These are phyloP conservation scores for Byssochlamys sp. DNA, from an alignment of 2,329 filamentous ascomycete species.

Conservation along the genomic window DNA sequence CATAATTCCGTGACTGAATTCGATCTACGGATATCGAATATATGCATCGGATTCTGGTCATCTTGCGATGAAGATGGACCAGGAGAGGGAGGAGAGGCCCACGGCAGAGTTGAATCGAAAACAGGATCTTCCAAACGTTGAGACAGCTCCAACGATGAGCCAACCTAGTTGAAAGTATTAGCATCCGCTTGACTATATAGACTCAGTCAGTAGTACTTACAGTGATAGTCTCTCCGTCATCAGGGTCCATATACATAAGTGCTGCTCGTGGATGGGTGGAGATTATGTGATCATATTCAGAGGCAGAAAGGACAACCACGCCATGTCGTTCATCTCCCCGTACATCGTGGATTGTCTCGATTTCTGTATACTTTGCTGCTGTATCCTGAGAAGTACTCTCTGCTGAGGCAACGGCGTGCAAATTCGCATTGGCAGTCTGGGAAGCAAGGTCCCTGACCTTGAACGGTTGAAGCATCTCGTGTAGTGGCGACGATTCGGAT, in stretches of 20 bases:
- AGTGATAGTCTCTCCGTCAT: slow-evolving; percentile 38
- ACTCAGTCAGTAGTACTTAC: slow-evolving; percentile 18
- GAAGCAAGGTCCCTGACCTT: slow-evolving; percentile 29
- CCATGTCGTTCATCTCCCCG: slow-evolving; percentile 12
- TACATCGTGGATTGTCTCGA: not conserved
- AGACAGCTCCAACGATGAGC: slow-evolving; percentile 38
- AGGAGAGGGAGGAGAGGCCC: slow-evolving; percentile 3
- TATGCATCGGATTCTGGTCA: slow-evolving; percentile 28
- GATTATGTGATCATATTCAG: slow-evolving; percentile 36
- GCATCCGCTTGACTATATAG: not conserved
- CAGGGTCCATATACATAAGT: slow-evolving; percentile 37
- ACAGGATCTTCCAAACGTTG: slow-evolving; percentile 38
- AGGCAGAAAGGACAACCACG: slow-evolving; percentile 31
- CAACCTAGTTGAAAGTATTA: slow-evolving; percentile 24
- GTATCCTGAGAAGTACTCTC: not conserved
- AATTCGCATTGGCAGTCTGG: slow-evolving; percentile 9
- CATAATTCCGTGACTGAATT: slow-evolving; percentile 31
- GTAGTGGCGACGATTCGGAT: not conserved
- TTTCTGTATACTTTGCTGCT: not conserved
- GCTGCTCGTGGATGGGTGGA: slow-evolving; percentile 31
- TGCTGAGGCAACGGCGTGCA: slow-evolving; percentile 5
- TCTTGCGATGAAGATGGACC: not conserved
- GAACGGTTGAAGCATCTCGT: slow-evolving; percentile 21
- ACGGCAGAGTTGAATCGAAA: slow-evolving; percentile 6
- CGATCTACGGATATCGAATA: slow-evolving; percentile 38